phyloP scores from a whole-genome alignment of 371 early-diverging fungal genomes.

The Thermomucor indicae-seudaticae region DNA sequence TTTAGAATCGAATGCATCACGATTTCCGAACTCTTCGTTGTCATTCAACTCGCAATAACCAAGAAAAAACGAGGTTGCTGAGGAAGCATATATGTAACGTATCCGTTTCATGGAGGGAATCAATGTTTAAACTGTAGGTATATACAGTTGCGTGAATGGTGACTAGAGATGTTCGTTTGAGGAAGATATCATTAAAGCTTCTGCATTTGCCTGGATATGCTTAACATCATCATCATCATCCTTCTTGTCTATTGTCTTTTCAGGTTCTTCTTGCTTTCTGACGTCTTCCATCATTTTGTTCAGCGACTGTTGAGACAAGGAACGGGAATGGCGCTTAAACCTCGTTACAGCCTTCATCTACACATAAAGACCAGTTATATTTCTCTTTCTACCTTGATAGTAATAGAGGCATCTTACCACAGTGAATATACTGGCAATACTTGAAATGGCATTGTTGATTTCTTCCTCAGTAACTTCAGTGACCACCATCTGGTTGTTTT shows the following conservation, averaged over 20 bases:
- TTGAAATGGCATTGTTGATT: constrained; percentile 71
- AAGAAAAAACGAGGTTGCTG: too few species aligned
- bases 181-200: constrained; percentile 1
- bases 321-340: constrained; percentile 49
- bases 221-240: constrained; percentile 5
- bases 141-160: too few species aligned
- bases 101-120: too few species aligned
- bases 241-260: background rate
- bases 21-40: too few species aligned
- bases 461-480: constrained; percentile 85
- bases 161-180: too few species aligned
- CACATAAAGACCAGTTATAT: background rate
- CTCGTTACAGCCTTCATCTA: constrained; percentile 50
- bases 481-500: constrained; percentile 68
- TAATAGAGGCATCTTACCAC: constrained; percentile 27
- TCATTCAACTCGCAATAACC: too few species aligned
- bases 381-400: background rate
- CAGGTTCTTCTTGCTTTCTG: constrained; percentile 10
- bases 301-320: constrained; percentile 41
- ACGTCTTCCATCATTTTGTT: constrained; percentile 29
- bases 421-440: constrained; percentile 50
- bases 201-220: background rate
- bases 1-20: too few species aligned
- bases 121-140: too few species aligned
- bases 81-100: too few species aligned